Conservation (phyloP, 495 filamentous ascomycete genomes). For the Aspergillus indologenus region DNA sequence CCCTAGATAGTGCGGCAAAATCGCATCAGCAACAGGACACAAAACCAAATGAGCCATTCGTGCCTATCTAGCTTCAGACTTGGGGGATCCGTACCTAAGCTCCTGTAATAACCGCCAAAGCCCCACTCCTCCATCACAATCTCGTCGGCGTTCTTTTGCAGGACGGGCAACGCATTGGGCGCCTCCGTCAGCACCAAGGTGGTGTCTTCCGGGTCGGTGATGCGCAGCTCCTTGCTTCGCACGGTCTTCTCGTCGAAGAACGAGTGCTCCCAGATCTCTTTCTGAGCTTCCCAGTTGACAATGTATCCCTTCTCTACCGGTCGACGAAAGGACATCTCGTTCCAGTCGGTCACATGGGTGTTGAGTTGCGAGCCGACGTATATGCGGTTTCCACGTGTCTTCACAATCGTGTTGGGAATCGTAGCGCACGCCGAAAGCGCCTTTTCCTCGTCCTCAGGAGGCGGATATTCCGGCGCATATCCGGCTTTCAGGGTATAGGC, state of each 20-base stretch:
- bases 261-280: conserved; percentile 90
- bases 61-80: not conserved
- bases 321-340: conserved; percentile 80
- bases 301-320: conserved; percentile 95
- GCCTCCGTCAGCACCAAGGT: conserved; percentile 84
- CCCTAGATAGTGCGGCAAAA: conserved; percentile 47
- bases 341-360: conserved; percentile 78
- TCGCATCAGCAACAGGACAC: conserved; percentile 6
- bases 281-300: conserved; percentile 95
- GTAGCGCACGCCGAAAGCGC: conserved; percentile 51
- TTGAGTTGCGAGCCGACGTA: conserved; percentile 77
- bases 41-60: not conserved
- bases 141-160: conserved; percentile 91
- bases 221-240: conserved; percentile 35
- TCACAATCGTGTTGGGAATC: conserved; percentile 86
- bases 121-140: conserved; percentile 97
- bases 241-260: conserved; percentile 76
- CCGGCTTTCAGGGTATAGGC: conserved; percentile 92
- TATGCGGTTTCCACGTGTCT: conserved; percentile 71
- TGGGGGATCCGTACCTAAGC: conserved; percentile 43
- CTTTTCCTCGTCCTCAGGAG: conserved; percentile 40
- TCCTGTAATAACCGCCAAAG: conserved; percentile 81
- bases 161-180: conserved; percentile 74
- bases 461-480: conserved; percentile 52
- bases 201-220: conserved; percentile 63